Evolutionary conservation across 805 yeast genomes (phyloP).

Genomic region (Wickerhamomyces alni): DNA sequence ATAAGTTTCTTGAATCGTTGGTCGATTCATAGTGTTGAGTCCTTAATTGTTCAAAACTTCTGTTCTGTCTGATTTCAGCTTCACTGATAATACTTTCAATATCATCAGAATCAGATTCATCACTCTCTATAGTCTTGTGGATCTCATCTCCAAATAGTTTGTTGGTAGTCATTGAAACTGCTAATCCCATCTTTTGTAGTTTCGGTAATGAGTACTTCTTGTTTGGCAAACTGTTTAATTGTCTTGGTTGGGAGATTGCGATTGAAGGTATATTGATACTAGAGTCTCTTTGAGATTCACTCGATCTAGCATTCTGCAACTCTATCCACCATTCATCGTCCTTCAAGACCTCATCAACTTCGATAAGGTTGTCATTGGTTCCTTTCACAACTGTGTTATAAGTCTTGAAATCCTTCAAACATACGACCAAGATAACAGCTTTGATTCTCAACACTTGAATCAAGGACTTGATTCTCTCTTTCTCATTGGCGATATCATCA

Average conservation of each 20-base stretch:
- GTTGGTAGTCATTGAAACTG: slow-evolving; percentile 70
- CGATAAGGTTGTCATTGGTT: slow-evolving; percentile 33
- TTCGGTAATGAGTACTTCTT: slow-evolving; percentile 44
- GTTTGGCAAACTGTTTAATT: slow-evolving; percentile 19
- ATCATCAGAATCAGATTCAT: slow-evolving; percentile 28
- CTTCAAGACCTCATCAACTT: slow-evolving; percentile 44
- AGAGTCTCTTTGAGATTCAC: slow-evolving; percentile 2
- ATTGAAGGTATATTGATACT: slow-evolving; percentile 30
- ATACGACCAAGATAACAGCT: slow-evolving; percentile 71
- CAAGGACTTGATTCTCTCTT: slow-evolving; percentile 50
- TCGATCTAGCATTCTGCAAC: slow-evolving; percentile 49
- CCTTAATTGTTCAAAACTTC: not conserved
- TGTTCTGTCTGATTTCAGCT: slow-evolving; percentile 2
- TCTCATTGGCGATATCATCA: slow-evolving; percentile 68
- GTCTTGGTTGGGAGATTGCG: slow-evolving; percentile 25
- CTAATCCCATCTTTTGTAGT: slow-evolving; percentile 70
- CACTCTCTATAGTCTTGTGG: slow-evolving; percentile 16
- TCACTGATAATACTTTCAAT: slow-evolving; percentile 18
- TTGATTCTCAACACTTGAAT: slow-evolving; percentile 76
- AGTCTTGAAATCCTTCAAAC: slow-evolving; percentile 50
- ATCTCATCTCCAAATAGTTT: slow-evolving; percentile 33
- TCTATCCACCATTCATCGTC: slow-evolving; percentile 87
- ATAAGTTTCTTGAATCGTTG: not conserved
- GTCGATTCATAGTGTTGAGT: not conserved
- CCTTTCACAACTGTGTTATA: slow-evolving; percentile 82